Evolutionary conservation across 2,329 filamentous ascomycete genomes (phyloP).

Genomic region (Stagonosporopsis chrysanthemi): DNA sequence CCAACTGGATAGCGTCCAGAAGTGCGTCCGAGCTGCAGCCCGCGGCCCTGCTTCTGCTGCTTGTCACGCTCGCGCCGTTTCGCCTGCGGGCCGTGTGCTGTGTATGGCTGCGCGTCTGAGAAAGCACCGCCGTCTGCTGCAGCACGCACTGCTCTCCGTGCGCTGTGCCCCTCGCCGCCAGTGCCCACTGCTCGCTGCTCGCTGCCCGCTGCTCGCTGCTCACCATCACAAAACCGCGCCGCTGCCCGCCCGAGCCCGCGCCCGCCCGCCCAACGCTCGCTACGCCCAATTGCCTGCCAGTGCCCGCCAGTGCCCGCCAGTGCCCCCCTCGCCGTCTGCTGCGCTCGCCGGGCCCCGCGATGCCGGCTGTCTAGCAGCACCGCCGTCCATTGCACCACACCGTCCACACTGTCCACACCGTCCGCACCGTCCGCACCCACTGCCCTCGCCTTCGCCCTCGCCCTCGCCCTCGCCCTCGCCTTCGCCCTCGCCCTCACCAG

Average conservation of each 20-base stretch:
- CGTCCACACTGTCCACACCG: too few species aligned
- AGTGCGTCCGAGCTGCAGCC: conserved; percentile 17
- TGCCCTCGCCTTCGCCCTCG: conserved; percentile 12
- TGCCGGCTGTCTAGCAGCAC: conserved; percentile 28
- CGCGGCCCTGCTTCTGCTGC: background rate
- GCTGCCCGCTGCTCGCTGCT: conserved; percentile 1
- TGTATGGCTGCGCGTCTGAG: conserved; percentile 3
- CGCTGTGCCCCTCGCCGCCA: conserved; percentile 13
- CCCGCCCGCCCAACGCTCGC: conserved; percentile 4
- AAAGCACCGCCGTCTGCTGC: conserved; percentile 1
- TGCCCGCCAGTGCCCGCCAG: background rate
- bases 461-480: too few species aligned
- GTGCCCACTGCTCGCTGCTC: background rate
- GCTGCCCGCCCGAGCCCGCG: background rate
- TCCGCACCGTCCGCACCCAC: conserved; percentile 6
- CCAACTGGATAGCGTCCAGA: conserved; percentile 17
- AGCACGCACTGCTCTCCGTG: too few species aligned
- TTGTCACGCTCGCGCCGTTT: conserved; percentile 20
- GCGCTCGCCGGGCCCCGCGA: conserved; percentile 24
- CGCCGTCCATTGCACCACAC: background rate
- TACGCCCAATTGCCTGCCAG: conserved; percentile 24
- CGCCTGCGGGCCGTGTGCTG: conserved; percentile 4
- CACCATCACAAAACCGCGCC: conserved; percentile 8
- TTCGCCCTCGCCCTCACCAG: conserved; percentile 13
- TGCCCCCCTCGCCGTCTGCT: conserved; percentile 25